Conservation (phyloP, 345 rosid genomes). For the Mallotus nudiflorus region DNA sequence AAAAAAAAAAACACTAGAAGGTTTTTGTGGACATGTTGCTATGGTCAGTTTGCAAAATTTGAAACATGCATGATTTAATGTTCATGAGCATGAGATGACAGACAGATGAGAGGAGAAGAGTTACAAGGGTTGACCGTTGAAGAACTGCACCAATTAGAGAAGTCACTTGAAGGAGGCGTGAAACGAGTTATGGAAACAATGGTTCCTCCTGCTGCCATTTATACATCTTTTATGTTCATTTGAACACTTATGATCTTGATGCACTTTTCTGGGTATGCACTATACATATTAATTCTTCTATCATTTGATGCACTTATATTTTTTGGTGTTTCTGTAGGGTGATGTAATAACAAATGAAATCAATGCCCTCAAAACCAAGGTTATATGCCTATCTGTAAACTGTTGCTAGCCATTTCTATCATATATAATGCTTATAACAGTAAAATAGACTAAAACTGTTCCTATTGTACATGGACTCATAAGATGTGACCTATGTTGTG, state of each 20-base stretch:
- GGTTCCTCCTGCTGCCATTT: slow-evolving; percentile 26
- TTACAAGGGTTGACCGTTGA: slow-evolving; percentile 30
- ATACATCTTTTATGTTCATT: neutral
- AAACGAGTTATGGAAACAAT: slow-evolving; percentile 22
- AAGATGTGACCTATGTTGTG: no score
- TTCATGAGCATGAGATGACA: slow-evolving; percentile 8
- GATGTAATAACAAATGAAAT: slow-evolving; percentile 26
- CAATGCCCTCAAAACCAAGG: slow-evolving; percentile 30
- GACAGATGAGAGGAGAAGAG: slow-evolving; percentile 40
- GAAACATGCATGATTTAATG: no score
- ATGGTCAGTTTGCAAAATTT: no score
- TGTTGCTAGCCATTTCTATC: no score
- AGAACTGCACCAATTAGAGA: slow-evolving; percentile 27
- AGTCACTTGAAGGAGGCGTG: slow-evolving; percentile 23
- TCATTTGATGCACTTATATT: neutral
- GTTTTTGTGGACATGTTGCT: no score
- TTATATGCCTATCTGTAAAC: slow-evolving; percentile 3
- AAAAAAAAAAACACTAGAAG: no score
- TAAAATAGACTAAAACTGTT: neutral
- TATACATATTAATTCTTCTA: neutral
- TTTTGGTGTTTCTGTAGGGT: slow-evolving; percentile 23
- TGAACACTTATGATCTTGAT: no score
- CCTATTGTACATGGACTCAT: no score
- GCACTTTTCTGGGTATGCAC: no score
- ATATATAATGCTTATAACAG: no score